A percentile compares a stretch with the other conserved stretches of the same genome.
phyloP scores from a whole-genome alignment of 2,329 filamentous ascomycete species.

The Mollisiaceae sp. region DNA sequence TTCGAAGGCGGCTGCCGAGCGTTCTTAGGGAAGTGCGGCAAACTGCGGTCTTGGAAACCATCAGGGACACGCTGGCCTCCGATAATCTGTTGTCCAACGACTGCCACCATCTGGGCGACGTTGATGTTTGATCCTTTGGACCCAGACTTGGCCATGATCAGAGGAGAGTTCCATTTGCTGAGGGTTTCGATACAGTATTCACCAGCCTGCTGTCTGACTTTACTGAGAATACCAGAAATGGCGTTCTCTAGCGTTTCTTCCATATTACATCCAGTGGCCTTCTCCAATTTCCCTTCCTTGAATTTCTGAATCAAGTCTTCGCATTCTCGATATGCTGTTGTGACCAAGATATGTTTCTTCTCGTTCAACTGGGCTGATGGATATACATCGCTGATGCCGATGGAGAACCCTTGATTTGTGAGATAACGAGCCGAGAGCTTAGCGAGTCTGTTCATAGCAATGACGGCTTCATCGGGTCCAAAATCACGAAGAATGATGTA shows the following conservation, averaged over 20 bases:
- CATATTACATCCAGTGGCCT: constrained; percentile 87
- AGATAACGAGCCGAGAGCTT: constrained; percentile 89
- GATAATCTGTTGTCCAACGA: constrained; percentile 98
- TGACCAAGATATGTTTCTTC: constrained; percentile 78
- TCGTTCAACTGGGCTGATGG: constrained; percentile 73
- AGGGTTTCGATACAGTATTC: constrained; percentile 88
- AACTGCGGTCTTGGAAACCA: constrained; percentile 92
- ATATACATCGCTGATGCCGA: constrained; percentile 93
- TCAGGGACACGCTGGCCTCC: constrained; percentile 89
- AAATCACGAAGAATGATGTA: constrained; percentile 97
- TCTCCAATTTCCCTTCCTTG: constrained; percentile 80
- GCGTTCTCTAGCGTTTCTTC: constrained; percentile 90
- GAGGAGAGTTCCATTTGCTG: constrained; percentile 87
- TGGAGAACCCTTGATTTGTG: constrained; percentile 91
- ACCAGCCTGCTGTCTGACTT: constrained; percentile 89
- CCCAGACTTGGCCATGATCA: constrained; percentile 96
- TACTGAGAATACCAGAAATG: constrained; percentile 89
- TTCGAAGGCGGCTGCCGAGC: constrained; percentile 91
- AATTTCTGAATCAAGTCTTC: constrained; percentile 83
- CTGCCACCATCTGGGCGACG: constrained; percentile 97
- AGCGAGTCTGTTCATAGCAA: constrained; percentile 91
- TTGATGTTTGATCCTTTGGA: constrained; percentile 98
- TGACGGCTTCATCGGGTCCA: constrained; percentile 84
- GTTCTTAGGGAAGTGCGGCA: constrained; percentile 96
- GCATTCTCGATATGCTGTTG: constrained; percentile 78